These are phyloP conservation scores for Wickerhamiella shivajii DNA, from an alignment of 805 yeast species.

Conservation along the genomic window DNA sequence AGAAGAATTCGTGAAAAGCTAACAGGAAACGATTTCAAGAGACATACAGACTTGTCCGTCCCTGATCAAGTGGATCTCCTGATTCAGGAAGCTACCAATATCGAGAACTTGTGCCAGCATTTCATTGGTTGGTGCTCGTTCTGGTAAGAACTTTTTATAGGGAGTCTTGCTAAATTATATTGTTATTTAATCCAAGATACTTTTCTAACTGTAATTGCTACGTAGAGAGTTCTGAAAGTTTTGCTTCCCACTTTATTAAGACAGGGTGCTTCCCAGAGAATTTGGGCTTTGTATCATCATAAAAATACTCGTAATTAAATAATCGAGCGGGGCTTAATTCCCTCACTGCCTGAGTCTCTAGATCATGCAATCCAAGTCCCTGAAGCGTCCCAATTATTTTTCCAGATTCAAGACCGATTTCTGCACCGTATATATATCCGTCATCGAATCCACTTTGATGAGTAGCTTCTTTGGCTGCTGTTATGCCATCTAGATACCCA, in stretches of 20 bases:
- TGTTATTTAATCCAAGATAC: not conserved
- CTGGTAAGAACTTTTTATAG: constrained; percentile 40
- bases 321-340: constrained; percentile 50
- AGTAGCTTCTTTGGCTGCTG: constrained; percentile 49
- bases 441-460: constrained; percentile 71
- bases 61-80: constrained; percentile 85
- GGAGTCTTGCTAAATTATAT: not conserved
- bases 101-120: constrained; percentile 91
- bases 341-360: constrained; percentile 22
- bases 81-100: constrained; percentile 92
- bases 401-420: constrained; percentile 54
- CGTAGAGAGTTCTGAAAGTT: constrained; percentile 10
- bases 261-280: constrained; percentile 27
- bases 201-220: not conserved
- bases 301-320: constrained; percentile 40
- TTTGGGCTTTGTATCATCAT: constrained; percentile 22
- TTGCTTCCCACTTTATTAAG: constrained; percentile 35
- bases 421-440: constrained; percentile 66
- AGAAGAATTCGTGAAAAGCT: constrained; percentile 83
- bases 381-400: constrained; percentile 41
- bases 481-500: constrained; percentile 74
- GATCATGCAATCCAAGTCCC: constrained; percentile 22
- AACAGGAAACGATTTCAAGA: constrained; percentile 82
- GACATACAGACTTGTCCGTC: constrained; percentile 55
- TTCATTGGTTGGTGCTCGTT: constrained; percentile 99